Evolutionary conservation across 225 moss, liverwort and hornwort genomes (phyloP).

Genomic region (Sphagnum tenellum): DNA sequence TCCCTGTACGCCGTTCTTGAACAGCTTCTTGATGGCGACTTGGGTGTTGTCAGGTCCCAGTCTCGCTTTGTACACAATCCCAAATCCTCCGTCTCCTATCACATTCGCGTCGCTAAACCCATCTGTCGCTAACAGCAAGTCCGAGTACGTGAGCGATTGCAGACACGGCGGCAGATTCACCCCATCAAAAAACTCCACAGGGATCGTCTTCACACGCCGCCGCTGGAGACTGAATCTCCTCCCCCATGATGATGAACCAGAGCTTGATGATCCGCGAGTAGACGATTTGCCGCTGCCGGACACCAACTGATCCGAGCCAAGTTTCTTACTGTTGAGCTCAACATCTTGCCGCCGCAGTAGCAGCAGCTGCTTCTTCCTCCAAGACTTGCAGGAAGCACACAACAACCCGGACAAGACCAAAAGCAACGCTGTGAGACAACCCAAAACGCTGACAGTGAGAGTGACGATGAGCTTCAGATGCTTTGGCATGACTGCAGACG

Average conservation of each 20-base stretch:
- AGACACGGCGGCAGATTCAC: conserved; percentile 10
- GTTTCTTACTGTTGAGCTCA: conserved; percentile 15
- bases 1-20: conserved; percentile 54
- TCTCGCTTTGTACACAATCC: conserved; percentile 66
- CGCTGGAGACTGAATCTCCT: background rate
- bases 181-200: conserved; percentile 25
- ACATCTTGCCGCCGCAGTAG: conserved; percentile 12
- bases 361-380: background rate
- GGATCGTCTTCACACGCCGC: conserved; percentile 16
- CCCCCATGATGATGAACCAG: too few species aligned
- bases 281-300: conserved; percentile 4
- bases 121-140: conserved; percentile 48
- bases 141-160: conserved; percentile 41
- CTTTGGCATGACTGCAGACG: background rate
- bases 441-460: conserved; percentile 21
- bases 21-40: conserved; percentile 72
- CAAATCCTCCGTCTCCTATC: conserved; percentile 71
- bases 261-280: too few species aligned
- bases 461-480: conserved; percentile 19
- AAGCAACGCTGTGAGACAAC: conserved; percentile 17
- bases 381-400: background rate
- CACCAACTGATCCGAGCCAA: conserved; percentile 11
- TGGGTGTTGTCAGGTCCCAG: conserved; percentile 25
- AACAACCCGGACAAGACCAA: conserved; percentile 17
- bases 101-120: conserved; percentile 56